A percentile compares a stretch with the other conserved stretches of the same genome.
These are phyloP conservation scores for Tricholomella constricta DNA, from an alignment of 768 basidiomycete genomes.

Conservation along the genomic window DNA sequence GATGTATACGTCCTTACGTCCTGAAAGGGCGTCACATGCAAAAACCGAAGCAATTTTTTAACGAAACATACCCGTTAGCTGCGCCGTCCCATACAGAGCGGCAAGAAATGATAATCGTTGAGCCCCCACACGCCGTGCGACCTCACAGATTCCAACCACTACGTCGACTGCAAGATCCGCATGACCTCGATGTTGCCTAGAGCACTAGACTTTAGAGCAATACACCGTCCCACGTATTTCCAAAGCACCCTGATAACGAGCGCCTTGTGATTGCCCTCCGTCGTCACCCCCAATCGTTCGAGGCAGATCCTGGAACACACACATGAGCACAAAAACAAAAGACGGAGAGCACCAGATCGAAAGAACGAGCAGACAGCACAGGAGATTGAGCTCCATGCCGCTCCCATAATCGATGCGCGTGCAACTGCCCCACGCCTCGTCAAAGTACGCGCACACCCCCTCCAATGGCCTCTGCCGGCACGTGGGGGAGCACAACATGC, in stretches of 20 bases:
- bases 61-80: conserved; percentile 67
- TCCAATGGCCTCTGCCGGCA: conserved; percentile 58
- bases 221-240: conserved; percentile 52
- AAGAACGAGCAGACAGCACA: conserved; percentile 90
- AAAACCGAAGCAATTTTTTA: too few species aligned
- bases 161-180: conserved; percentile 87
- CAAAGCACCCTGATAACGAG: conserved; percentile 88
- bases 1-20: conserved; percentile 90
- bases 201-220: conserved; percentile 43
- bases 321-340: too few species aligned
- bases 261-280: conserved; percentile 65
- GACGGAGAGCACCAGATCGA: too few species aligned
- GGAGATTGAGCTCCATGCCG: conserved; percentile 97
- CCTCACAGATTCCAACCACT: conserved; percentile 99
- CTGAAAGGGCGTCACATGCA: too few species aligned
- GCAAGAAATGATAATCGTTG: conserved; percentile 96
- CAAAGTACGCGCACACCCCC: conserved; percentile 81
- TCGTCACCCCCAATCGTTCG: conserved; percentile 65
- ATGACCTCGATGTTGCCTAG: conserved; percentile 79
- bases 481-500: conserved; percentile 57
- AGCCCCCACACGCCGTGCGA: conserved; percentile 98
- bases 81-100: conserved; percentile 87
- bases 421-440: conserved; percentile 89
- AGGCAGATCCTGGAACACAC: conserved; percentile 75
- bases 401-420: conserved; percentile 98